These are phyloP conservation scores for Carpinus fangiana DNA, from an alignment of 306 rosid genomes.

Conservation along the genomic window DNA sequence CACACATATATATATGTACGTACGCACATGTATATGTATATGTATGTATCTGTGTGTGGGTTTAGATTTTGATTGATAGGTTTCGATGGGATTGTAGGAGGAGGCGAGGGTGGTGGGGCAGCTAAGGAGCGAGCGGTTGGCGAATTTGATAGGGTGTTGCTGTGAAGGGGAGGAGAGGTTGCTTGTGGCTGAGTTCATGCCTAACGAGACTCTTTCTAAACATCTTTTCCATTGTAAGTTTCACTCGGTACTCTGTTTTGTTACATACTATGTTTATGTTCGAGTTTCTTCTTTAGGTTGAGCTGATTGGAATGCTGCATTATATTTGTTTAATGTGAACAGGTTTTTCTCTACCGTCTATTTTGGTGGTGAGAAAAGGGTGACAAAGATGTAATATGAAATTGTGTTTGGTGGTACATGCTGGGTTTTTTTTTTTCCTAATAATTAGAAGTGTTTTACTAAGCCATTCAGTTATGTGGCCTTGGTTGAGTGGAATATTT, in stretches of 20 bases:
- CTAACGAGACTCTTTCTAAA: constrained; percentile 90
- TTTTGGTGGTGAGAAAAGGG: neutral
- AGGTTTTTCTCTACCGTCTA: neutral
- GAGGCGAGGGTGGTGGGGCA: constrained; percentile 91
- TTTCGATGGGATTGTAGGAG: constrained; percentile 52
- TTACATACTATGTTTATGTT: neutral
- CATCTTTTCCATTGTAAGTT: constrained; percentile 91
- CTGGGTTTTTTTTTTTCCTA: neutral
- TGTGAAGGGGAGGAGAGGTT: constrained; percentile 90
- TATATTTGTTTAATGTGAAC: neutral
- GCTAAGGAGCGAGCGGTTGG: constrained; percentile 69
- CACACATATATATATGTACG: neutral
- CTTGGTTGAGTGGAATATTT: neutral
- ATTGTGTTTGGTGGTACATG: neutral
- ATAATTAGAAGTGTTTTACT: neutral
- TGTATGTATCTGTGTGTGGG: constrained; percentile 1
- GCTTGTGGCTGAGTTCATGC: constrained; percentile 97
- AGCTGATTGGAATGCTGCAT: constrained; percentile 2
- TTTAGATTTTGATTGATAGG: constrained; percentile 23
- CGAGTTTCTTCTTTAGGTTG: neutral
- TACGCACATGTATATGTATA: constrained; percentile 19
- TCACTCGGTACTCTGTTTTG: neutral
- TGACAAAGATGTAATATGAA: neutral
- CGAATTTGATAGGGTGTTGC: constrained; percentile 91
- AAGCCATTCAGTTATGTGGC: neutral